Percentiles rank a stretch among this genome's conserved stretches.
These are phyloP conservation scores for Quercus lobata DNA, from an alignment of 331 rosid genomes.

Conservation along the genomic window DNA sequence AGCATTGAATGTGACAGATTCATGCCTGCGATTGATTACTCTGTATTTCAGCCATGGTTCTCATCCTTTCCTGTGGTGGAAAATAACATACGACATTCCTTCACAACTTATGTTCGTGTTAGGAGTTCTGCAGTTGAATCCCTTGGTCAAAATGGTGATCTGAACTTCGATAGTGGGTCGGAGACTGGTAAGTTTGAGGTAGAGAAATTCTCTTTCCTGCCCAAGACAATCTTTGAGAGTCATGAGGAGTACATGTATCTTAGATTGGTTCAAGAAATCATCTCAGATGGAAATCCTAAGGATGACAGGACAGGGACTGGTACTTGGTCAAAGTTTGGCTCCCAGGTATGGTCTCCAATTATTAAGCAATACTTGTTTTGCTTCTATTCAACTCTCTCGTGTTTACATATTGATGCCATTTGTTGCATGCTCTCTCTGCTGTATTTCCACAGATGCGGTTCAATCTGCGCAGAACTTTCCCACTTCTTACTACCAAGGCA, in stretches of 20 bases:
- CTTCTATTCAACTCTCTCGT: slow-evolving; percentile 1
- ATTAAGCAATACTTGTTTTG: background rate
- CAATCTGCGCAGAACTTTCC: slow-evolving; percentile 82
- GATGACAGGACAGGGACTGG: slow-evolving; percentile 99
- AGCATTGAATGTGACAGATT: slow-evolving; percentile 77
- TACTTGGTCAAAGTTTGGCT: slow-evolving; percentile 85
- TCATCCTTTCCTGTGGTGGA: slow-evolving; percentile 84
- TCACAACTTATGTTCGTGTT: slow-evolving; percentile 78
- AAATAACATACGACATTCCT: slow-evolving; percentile 57
- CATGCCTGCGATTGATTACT: slow-evolving; percentile 63
- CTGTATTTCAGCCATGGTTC: slow-evolving; percentile 89
- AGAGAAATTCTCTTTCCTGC: slow-evolving; percentile 77
- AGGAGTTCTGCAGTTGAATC: slow-evolving; percentile 58
- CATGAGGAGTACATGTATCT: slow-evolving; percentile 88
- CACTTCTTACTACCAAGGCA: slow-evolving; percentile 96
- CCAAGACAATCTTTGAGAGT: slow-evolving; percentile 71
- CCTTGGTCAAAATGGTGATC: slow-evolving; percentile 37
- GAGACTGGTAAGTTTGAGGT: slow-evolving; percentile 54
- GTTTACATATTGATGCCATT: background rate
- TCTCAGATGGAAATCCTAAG: slow-evolving; percentile 72
- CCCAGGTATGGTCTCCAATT: slow-evolving; percentile 64
- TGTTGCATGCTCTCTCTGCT: slow-evolving; percentile 13
- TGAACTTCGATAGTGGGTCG: slow-evolving; percentile 22
- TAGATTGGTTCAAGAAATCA: slow-evolving; percentile 71
- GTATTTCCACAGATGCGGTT: slow-evolving; percentile 67